Percentiles rank a stretch among this genome's conserved stretches.
Conservation (phyloP, 345 rosid species). For the Raphanus sativus region DNA sequence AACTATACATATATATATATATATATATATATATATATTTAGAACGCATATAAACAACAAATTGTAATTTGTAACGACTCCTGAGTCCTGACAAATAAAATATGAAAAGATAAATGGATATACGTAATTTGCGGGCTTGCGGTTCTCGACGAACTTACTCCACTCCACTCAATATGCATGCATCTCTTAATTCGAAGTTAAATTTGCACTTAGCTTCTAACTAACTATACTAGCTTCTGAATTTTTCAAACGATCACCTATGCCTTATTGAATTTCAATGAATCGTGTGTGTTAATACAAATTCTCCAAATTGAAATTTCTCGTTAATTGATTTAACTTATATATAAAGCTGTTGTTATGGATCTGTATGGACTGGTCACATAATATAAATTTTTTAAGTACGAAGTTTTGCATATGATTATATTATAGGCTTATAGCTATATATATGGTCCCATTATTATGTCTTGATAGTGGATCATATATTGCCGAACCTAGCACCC, state of each 20-base stretch:
- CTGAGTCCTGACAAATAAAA: not conserved
- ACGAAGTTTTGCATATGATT: not conserved
- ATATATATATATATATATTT: no score
- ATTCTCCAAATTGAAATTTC: not conserved
- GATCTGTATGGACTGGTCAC: no score
- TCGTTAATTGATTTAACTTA: not conserved
- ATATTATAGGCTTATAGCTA: not conserved
- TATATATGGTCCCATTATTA: slow-evolving; percentile 13
- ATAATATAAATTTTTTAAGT: no score
- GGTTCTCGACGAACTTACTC: slow-evolving; percentile 25
- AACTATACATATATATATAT: no score
- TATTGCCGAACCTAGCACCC: slow-evolving; percentile 5
- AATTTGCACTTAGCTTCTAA: not conserved
- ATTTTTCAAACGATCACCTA: not conserved
- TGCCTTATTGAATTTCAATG: not conserved
- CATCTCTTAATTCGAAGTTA: slow-evolving; percentile 4
- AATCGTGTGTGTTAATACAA: not conserved
- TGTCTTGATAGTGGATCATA: slow-evolving; percentile 16
- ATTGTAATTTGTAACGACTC: not conserved
- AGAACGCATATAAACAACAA: no score
- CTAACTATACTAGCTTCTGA: not conserved
- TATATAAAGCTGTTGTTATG: not conserved
- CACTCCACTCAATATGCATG: not conserved
- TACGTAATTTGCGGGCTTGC: slow-evolving; percentile 17
- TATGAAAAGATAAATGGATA: not conserved